phyloP scores from a whole-genome alignment of 495 filamentous ascomycete species.

The Hyaloscypha finlandica region DNA sequence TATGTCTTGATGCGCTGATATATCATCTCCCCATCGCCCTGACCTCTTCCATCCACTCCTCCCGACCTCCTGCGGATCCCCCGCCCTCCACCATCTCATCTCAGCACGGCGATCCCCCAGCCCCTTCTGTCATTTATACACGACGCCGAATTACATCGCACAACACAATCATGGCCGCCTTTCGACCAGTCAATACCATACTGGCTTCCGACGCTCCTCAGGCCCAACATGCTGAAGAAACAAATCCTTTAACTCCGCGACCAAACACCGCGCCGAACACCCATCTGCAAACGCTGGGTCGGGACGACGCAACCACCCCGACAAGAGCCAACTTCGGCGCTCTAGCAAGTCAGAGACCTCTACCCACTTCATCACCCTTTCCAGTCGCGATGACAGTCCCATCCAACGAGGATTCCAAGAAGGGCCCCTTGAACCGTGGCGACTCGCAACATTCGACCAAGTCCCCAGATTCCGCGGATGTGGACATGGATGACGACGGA shows the following conservation, averaged over 20 bases:
- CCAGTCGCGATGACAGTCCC: slow-evolving; percentile 52
- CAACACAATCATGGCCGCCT: slow-evolving; percentile 44
- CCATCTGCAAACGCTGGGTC: slow-evolving; percentile 37
- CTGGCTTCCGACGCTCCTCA: slow-evolving; percentile 48
- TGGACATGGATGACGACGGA: slow-evolving; percentile 70
- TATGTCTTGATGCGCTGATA: slow-evolving; percentile 25
- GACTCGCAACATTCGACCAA: slow-evolving; percentile 63
- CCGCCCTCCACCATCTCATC: slow-evolving; percentile 7
- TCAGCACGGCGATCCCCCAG: slow-evolving; percentile 22
- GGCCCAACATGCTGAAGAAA: slow-evolving; percentile 47
- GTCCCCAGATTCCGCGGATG: slow-evolving; percentile 70
- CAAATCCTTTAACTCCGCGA: slow-evolving; percentile 64
- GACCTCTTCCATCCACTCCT: slow-evolving; percentile 13
- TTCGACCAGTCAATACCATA: slow-evolving; percentile 77
- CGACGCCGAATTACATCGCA: background rate
- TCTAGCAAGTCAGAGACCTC: slow-evolving; percentile 57
- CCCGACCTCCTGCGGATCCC: slow-evolving; percentile 17
- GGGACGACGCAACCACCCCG: slow-evolving; percentile 58
- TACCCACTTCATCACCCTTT: slow-evolving; percentile 57
- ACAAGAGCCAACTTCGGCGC: slow-evolving; percentile 61
- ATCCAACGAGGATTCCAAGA: slow-evolving; percentile 41
- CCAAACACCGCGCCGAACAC: slow-evolving; percentile 44
- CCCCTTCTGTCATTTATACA: slow-evolving; percentile 21
- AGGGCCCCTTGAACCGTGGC: slow-evolving; percentile 46
- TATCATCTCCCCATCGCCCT: slow-evolving; percentile 9